Percentiles rank a stretch among this genome's conserved stretches.
phyloP scores from a whole-genome alignment of 495 filamentous ascomycete genomes.

The Lasiosphaeria hispida region DNA sequence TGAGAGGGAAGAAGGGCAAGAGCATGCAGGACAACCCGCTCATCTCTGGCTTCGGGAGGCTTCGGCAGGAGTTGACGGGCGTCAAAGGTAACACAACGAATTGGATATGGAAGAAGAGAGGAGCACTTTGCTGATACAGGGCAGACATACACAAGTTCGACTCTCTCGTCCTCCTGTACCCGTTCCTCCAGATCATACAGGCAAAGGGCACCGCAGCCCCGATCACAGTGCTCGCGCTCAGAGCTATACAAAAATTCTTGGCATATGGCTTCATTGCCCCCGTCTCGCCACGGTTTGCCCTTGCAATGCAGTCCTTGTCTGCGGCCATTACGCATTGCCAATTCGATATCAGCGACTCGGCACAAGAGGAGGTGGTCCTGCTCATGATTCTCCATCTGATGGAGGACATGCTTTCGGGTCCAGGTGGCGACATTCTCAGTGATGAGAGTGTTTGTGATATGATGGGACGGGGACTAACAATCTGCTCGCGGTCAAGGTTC shows the following conservation, averaged over 20 bases:
- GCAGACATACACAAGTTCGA: slow-evolving; percentile 85
- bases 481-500: slow-evolving; percentile 91
- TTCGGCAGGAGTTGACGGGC: slow-evolving; percentile 85
- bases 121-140: slow-evolving; percentile 15
- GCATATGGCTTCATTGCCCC: slow-evolving; percentile 86
- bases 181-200: slow-evolving; percentile 95
- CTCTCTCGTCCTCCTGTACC: slow-evolving; percentile 84
- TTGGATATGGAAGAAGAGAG: neutral
- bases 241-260: slow-evolving; percentile 97
- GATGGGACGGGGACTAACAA: slow-evolving; percentile 98
- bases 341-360: slow-evolving; percentile 93
- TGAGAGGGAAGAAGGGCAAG: slow-evolving; percentile 94
- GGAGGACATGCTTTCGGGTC: slow-evolving; percentile 94
- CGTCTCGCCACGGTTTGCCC: slow-evolving; percentile 76
- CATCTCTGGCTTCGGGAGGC: slow-evolving; percentile 88
- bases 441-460: slow-evolving; percentile 98
- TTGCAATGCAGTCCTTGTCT: slow-evolving; percentile 92
- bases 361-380: slow-evolving; percentile 91
- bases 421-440: slow-evolving; percentile 84
- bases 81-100: slow-evolving; percentile 63
- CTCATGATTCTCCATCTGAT: slow-evolving; percentile 93
- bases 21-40: slow-evolving; percentile 98
- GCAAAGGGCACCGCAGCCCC: slow-evolving; percentile 94
- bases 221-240: slow-evolving; percentile 89
- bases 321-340: slow-evolving; percentile 96